phyloP scores from a whole-genome alignment of 352 stramenopile species.

The Saprolegnia diclina region DNA sequence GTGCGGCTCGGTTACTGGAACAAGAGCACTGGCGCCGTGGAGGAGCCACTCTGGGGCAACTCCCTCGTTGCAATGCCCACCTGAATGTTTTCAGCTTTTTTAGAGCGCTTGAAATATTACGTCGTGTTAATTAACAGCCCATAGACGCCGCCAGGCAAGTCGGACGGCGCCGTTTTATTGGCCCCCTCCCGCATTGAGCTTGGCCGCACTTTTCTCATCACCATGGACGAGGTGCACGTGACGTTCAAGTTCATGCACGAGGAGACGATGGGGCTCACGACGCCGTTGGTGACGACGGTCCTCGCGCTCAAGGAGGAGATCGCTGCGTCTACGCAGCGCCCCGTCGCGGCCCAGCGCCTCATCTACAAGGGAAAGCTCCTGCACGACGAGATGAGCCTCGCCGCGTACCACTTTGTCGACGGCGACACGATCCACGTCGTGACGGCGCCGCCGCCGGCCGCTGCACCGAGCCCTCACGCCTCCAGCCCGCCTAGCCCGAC shows the following conservation, averaged over 20 bases:
- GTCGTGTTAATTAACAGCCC: neutral
- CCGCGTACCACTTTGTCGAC: constrained; percentile 33
- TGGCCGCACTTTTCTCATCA: too few relatives aligned
- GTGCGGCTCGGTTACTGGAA: too few relatives aligned
- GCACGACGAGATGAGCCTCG: constrained; percentile 37
- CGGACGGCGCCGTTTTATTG: too few relatives aligned
- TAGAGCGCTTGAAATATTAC: neutral
- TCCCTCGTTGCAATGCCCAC: too few relatives aligned
- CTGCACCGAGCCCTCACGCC: neutral
- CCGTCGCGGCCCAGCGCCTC: constrained; percentile 29
- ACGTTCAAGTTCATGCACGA: constrained; percentile 45
- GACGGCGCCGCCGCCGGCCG: constrained; percentile 24
- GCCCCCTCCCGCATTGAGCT: too few relatives aligned
- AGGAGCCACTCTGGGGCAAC: too few relatives aligned
- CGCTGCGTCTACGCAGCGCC: neutral
- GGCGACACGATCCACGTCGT: constrained; percentile 44
- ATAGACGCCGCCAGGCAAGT: neutral
- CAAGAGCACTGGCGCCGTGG: too few relatives aligned
- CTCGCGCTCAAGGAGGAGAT: constrained; percentile 32
- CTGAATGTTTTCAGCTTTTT: too few relatives aligned
- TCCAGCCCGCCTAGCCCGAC: neutral
- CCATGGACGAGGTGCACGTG: constrained; percentile 25
- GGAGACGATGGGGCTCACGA: constrained; percentile 33
- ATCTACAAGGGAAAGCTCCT: constrained; percentile 55
- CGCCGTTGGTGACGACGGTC: constrained; percentile 27